Evolutionary conservation across 805 yeast species (phyloP).

Genomic region (Lipomyces sp.): DNA sequence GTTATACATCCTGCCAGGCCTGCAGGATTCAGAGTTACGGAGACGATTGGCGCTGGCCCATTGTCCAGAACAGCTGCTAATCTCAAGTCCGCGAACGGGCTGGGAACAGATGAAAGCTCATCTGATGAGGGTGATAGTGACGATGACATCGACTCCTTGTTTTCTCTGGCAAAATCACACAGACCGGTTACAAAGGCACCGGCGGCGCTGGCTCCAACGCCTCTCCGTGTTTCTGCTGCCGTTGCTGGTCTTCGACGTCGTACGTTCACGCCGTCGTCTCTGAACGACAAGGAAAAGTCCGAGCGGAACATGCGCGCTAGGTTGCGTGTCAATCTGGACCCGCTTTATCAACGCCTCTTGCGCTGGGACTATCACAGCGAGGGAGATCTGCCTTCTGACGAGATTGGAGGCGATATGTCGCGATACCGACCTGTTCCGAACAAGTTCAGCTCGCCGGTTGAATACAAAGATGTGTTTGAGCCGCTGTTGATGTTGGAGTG

Average conservation of each 20-base stretch:
- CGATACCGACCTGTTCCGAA: conserved; percentile 51
- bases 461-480: conserved; percentile 65
- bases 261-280: conserved; percentile 30
- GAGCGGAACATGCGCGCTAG: conserved; percentile 77
- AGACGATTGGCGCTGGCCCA: conserved; percentile 29
- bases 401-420: conserved; percentile 35
- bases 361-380: conserved; percentile 69
- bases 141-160: conserved; percentile 37
- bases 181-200: conserved; percentile 25
- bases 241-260: conserved; percentile 9
- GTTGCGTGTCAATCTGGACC: conserved; percentile 70
- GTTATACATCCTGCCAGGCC: conserved; percentile 49
- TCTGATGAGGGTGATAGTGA: conserved; percentile 43
- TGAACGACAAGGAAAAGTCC: conserved; percentile 51
- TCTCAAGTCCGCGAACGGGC: conserved; percentile 18
- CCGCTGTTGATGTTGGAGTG: conserved; percentile 85
- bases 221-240: conserved; percentile 14
- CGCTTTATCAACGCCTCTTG: conserved; percentile 65
- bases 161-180: conserved; percentile 36
- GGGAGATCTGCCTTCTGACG: conserved; percentile 59
- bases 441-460: conserved; percentile 54
- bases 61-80: conserved; percentile 35
- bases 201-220: conserved; percentile 22
- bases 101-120: conserved; percentile 37
- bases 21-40: conserved; percentile 45